phyloP scores from a whole-genome alignment of 768 basidiomycete species.

The Pleurotus cornucopiae region DNA sequence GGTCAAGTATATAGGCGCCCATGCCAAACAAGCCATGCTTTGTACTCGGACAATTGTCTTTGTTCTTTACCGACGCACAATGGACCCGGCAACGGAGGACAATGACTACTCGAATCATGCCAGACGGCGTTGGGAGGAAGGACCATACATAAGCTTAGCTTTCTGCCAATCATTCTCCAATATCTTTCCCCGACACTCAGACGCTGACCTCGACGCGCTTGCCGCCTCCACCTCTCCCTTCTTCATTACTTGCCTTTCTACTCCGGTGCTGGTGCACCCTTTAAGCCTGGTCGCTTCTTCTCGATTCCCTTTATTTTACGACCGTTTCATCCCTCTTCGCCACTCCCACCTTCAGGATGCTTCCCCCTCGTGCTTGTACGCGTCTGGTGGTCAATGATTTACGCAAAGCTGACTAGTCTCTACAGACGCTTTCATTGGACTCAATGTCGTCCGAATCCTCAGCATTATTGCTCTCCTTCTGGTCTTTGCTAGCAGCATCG shows the following conservation, averaged over 20 bases:
- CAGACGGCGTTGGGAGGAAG: not conserved
- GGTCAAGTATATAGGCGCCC: not conserved
- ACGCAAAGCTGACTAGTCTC: not conserved
- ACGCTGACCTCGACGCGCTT: slow-evolving; percentile 1
- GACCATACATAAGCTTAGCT: slow-evolving; percentile 2
- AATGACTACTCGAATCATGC: slow-evolving; percentile 6
- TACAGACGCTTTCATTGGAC: slow-evolving; percentile 57
- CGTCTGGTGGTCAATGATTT: not conserved
- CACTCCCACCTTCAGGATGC: slow-evolving; percentile 5
- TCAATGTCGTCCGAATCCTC: slow-evolving; percentile 72
- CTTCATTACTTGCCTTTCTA: not conserved
- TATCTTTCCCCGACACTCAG: not conserved
- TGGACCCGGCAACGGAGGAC: slow-evolving; percentile 7
- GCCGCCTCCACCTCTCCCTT: not conserved
- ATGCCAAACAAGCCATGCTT: slow-evolving; percentile 4
- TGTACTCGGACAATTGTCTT: slow-evolving; percentile 6
- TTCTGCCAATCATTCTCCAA: not conserved
- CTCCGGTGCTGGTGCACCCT: slow-evolving; percentile 11
- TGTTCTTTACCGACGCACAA: slow-evolving; percentile 6
- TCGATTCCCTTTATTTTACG: not conserved
- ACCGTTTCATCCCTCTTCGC: not conserved
- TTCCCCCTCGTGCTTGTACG: slow-evolving; percentile 12
- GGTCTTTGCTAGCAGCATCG: slow-evolving; percentile 72
- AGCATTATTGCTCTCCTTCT: slow-evolving; percentile 78
- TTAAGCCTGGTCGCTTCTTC: slow-evolving; percentile 5